Evolutionary conservation across 176 grass and related monocot species (phyloP).

Genomic region (Pontederia paniculata): DNA sequence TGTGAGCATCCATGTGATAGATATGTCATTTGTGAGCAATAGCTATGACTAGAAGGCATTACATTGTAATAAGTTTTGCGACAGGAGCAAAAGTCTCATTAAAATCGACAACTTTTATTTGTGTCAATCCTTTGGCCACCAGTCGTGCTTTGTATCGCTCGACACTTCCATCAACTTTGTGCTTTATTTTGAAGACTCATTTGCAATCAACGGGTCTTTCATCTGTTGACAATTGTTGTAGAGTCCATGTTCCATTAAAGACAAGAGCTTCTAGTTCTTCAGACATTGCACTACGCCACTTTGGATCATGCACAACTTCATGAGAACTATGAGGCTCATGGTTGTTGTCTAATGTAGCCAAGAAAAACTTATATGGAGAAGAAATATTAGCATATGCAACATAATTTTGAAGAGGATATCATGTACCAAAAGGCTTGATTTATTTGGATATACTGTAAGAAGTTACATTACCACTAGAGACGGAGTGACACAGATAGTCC

Average conservation of each 20-base stretch:
- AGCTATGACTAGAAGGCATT: not conserved
- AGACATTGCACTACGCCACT: not conserved
- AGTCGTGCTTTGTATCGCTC: slow-evolving; percentile 4
- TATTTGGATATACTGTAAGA: too few relatives aligned
- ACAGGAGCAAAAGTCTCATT: slow-evolving; percentile 1
- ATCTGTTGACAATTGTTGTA: not conserved
- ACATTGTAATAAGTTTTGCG: slow-evolving; percentile 1
- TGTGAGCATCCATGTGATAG: slow-evolving; percentile 11
- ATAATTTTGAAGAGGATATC: not conserved
- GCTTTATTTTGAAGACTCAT: slow-evolving; percentile 5
- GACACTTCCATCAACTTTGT: not conserved
- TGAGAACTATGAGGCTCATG: not conserved
- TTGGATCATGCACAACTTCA: not conserved
- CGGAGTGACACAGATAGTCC: too few relatives aligned
- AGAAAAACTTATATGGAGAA: not conserved
- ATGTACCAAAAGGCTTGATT: too few relatives aligned
- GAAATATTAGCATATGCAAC: not conserved
- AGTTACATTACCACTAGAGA: too few relatives aligned
- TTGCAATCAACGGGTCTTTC: slow-evolving; percentile 3
- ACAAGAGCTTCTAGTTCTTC: not conserved
- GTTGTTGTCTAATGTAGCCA: too few relatives aligned
- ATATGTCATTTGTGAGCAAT: not conserved
- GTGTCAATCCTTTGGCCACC: slow-evolving; percentile 1
- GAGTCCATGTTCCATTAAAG: not conserved
- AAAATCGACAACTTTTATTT: slow-evolving; percentile 7